These are phyloP conservation scores for Leucosporidium yakuticum DNA, from an alignment of 768 basidiomycete genomes.

Conservation along the genomic window DNA sequence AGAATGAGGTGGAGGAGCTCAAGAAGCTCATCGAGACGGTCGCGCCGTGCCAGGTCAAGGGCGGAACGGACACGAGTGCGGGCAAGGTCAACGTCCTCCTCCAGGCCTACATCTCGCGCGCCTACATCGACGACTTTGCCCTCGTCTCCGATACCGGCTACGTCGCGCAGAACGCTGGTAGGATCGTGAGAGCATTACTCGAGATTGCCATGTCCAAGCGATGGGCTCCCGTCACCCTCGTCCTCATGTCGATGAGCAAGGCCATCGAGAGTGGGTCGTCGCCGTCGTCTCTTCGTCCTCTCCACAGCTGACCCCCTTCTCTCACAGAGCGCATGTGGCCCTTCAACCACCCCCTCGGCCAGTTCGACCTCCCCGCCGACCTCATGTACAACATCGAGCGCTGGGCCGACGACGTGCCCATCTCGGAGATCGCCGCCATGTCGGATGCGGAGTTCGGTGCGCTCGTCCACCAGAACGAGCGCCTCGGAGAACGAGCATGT, in stretches of 20 bases:
- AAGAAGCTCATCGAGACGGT: constrained; percentile 58
- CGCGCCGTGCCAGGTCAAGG: constrained; percentile 76
- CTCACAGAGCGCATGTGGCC: constrained; percentile 77
- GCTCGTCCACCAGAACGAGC: constrained; percentile 76
- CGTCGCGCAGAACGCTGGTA: constrained; percentile 86
- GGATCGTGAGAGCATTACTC: constrained; percentile 86
- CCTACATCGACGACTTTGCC: constrained; percentile 85
- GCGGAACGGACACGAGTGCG: constrained; percentile 57
- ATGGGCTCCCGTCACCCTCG: constrained; percentile 74
- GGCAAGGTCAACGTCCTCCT: constrained; percentile 93
- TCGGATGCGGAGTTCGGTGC: constrained; percentile 66
- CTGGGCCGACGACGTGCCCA: constrained; percentile 74
- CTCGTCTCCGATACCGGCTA: constrained; percentile 91
- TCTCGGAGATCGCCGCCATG: constrained; percentile 64
- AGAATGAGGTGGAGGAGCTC: constrained; percentile 79
- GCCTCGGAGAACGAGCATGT: constrained; percentile 70
- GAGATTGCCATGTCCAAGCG: constrained; percentile 90
- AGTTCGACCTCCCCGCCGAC: constrained; percentile 70
- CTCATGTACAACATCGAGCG: constrained; percentile 68
- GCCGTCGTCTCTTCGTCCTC: background rate
- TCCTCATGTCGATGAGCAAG: constrained; percentile 85
- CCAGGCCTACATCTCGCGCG: constrained; percentile 78
- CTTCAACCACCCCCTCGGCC: constrained; percentile 77
- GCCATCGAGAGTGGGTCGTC: constrained; percentile 36
- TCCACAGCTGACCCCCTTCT: constrained; percentile 56